phyloP scores from a whole-genome alignment of 495 filamentous ascomycete species.

The Penicillium riverlandense region DNA sequence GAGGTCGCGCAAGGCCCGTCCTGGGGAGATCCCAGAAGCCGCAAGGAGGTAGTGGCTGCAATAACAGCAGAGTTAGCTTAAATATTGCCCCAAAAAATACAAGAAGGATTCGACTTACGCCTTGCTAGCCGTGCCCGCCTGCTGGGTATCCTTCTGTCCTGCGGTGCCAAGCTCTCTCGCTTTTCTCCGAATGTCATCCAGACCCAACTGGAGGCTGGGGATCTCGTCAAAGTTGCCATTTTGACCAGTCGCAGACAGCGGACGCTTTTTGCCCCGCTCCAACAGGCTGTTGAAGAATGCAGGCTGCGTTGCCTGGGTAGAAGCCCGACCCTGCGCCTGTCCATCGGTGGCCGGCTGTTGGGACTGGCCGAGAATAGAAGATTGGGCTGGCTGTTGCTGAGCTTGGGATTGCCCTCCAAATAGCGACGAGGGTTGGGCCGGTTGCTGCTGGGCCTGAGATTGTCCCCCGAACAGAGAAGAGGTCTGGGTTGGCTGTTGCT shows the following conservation, averaged over 20 bases:
- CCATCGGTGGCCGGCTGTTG: conserved; percentile 12
- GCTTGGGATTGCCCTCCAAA: conserved; percentile 22
- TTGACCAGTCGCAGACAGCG: conserved; percentile 29
- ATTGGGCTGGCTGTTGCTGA: conserved; percentile 28
- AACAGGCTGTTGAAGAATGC: conserved; percentile 86
- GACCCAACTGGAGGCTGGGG: conserved; percentile 65
- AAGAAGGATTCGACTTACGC: conserved; percentile 39
- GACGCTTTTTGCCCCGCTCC: conserved; percentile 58
- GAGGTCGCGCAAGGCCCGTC: conserved; percentile 69
- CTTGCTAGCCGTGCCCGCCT: conserved; percentile 49
- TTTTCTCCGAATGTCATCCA: conserved; percentile 80
- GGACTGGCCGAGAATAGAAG: conserved; percentile 25
- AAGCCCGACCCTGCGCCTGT: conserved; percentile 12
- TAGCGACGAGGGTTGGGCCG: conserved; percentile 21
- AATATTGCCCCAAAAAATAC: neutral
- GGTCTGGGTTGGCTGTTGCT: conserved; percentile 27
- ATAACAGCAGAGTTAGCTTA: conserved; percentile 3
- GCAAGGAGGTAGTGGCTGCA: conserved; percentile 74
- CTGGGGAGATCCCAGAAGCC: conserved; percentile 79
- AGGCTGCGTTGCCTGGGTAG: conserved; percentile 36
- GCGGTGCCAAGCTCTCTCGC: conserved; percentile 67
- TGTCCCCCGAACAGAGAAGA: conserved; percentile 25
- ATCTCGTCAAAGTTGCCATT: conserved; percentile 40
- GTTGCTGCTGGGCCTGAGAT: conserved; percentile 28
- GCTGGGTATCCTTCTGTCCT: conserved; percentile 35